Conservation (phyloP, 108 stramenopile species). For the Cylindrotheca fusiformis region DNA sequence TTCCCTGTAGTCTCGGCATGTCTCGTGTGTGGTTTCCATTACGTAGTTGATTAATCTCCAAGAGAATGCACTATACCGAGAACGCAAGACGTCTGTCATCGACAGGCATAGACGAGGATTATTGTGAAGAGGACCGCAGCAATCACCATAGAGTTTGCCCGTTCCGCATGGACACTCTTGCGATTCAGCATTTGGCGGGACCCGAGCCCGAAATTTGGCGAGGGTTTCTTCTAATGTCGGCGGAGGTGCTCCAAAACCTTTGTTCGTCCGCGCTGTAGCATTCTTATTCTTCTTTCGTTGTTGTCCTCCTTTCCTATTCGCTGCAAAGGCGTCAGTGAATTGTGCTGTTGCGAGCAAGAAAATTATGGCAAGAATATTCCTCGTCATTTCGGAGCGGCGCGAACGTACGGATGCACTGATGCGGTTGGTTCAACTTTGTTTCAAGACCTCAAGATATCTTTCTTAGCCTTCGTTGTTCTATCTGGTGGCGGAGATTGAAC, state of each 20-base stretch:
- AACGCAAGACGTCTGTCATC: conserved; percentile 46
- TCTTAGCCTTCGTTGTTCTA: too few relatives aligned
- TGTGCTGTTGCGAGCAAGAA: not conserved
- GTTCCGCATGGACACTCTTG: conserved; percentile 55
- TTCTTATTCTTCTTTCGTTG: too few relatives aligned
- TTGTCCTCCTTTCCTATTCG: conserved; percentile 13
- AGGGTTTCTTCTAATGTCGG: conserved; percentile 45
- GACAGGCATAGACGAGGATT: conserved; percentile 22
- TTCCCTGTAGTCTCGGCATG: conserved; percentile 53
- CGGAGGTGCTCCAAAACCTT: conserved; percentile 67
- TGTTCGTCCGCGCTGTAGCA: conserved; percentile 6
- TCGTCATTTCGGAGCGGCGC: too few relatives aligned
- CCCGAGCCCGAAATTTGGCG: conserved; percentile 47
- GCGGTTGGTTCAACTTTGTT: too few relatives aligned
- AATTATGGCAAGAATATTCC: not conserved
- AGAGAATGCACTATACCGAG: conserved; percentile 66
- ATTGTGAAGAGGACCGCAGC: conserved; percentile 60
- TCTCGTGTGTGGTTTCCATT: conserved; percentile 66
- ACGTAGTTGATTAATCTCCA: conserved; percentile 55
- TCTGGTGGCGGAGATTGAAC: too few relatives aligned
- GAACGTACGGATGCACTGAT: too few relatives aligned
- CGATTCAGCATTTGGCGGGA: conserved; percentile 46
- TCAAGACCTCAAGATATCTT: too few relatives aligned
- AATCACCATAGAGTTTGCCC: conserved; percentile 39
- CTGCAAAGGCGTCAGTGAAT: not conserved